A percentile compares a stretch with the other conserved stretches of the same genome.
Conservation (phyloP, 306 rosid genomes). For the Trifolium dubium region DNA sequence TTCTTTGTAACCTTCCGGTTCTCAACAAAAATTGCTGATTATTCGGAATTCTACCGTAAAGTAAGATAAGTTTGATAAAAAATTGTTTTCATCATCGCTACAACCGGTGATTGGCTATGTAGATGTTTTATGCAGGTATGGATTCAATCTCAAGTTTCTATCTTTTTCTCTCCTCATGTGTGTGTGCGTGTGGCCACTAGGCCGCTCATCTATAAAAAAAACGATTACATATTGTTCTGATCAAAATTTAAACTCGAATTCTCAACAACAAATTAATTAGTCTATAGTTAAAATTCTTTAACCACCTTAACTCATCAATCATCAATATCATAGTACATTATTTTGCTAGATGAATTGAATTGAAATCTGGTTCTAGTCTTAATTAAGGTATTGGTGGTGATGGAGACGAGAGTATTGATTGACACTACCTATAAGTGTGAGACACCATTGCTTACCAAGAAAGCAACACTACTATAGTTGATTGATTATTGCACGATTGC, state of each 20-base stretch:
- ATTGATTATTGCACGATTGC: constrained; percentile 46
- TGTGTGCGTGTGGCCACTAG: too few relatives aligned
- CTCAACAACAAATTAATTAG: neutral
- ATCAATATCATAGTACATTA: too few relatives aligned
- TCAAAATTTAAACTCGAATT: too few relatives aligned
- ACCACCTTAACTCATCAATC: neutral
- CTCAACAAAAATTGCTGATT: neutral
- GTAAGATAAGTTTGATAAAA: neutral
- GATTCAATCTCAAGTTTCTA: too few relatives aligned
- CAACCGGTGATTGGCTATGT: too few relatives aligned
- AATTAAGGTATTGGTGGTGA: constrained; percentile 23
- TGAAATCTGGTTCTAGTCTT: constrained; percentile 4
- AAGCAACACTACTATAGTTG: constrained; percentile 46
- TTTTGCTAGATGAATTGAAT: constrained; percentile 25
- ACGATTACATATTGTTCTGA: too few relatives aligned
- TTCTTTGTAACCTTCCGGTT: neutral
- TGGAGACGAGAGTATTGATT: constrained; percentile 42
- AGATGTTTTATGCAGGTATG: too few relatives aligned
- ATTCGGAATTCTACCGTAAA: neutral
- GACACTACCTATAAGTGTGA: constrained; percentile 40
- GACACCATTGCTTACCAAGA: constrained; percentile 44
- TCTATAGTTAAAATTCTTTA: neutral
- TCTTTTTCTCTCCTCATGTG: too few relatives aligned
- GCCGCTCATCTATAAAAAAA: too few relatives aligned
- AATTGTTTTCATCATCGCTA: too few relatives aligned